Percentiles rank a stretch among this genome's conserved stretches.
These are phyloP conservation scores for Neofusicoccum kwambonambiense DNA, from an alignment of 2,329 filamentous ascomycete genomes.

Conservation along the genomic window DNA sequence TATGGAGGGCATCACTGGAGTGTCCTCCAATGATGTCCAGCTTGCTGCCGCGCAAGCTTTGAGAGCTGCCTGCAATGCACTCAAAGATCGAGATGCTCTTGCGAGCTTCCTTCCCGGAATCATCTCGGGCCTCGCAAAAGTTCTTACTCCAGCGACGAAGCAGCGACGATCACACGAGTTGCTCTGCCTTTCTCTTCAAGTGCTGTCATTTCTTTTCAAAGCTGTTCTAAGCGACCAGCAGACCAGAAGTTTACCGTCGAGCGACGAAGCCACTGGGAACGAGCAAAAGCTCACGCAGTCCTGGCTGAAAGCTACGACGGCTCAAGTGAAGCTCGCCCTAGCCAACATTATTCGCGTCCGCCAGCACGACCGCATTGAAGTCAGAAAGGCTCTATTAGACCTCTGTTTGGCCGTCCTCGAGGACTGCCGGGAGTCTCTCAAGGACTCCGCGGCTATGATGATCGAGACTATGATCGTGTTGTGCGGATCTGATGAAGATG, in stretches of 20 bases:
- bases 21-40: slow-evolving; percentile 66
- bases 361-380: slow-evolving; percentile 65
- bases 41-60: slow-evolving; percentile 67
- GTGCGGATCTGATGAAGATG: slow-evolving; percentile 48
- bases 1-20: slow-evolving; percentile 68
- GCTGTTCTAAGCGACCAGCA: slow-evolving; percentile 48
- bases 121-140: slow-evolving; percentile 75
- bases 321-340: slow-evolving; percentile 80
- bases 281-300: slow-evolving; percentile 43
- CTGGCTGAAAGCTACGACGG: slow-evolving; percentile 79
- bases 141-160: slow-evolving; percentile 67
- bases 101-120: slow-evolving; percentile 87
- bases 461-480: slow-evolving; percentile 80
- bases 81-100: slow-evolving; percentile 71
- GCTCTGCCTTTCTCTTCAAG: slow-evolving; percentile 60
- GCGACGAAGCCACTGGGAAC: slow-evolving; percentile 24
- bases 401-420: slow-evolving; percentile 76
- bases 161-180: slow-evolving; percentile 62
- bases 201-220: slow-evolving; percentile 51
- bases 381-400: slow-evolving; percentile 64
- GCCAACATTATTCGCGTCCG: slow-evolving; percentile 74
- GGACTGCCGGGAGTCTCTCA: slow-evolving; percentile 72
- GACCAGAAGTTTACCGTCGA: slow-evolving; percentile 29
- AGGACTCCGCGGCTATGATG: slow-evolving; percentile 67
- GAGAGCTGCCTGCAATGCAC: slow-evolving; percentile 58